phyloP scores from a whole-genome alignment of 768 basidiomycete genomes.

The Macrocybe gigantea region DNA sequence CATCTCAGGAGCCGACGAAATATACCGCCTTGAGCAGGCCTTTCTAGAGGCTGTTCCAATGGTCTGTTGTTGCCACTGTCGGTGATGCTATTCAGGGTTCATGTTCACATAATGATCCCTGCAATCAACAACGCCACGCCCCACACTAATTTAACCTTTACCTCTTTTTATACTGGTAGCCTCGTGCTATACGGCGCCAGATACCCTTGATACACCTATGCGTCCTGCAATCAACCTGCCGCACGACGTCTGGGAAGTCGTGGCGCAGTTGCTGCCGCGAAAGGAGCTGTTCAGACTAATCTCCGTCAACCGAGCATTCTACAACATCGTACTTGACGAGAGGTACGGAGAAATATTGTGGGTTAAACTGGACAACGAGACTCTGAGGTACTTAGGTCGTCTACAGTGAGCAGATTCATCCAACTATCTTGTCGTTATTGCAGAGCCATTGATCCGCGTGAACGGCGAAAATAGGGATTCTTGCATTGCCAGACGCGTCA shows the following conservation, averaged over 20 bases:
- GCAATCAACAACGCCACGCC: no score
- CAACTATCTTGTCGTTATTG: not conserved
- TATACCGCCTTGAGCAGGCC: no score
- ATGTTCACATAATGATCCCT: conserved; percentile 2
- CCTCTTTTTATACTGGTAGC: no score
- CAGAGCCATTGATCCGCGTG: not conserved
- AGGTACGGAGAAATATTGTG: conserved; percentile 26
- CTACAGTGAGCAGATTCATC: conserved; percentile 19
- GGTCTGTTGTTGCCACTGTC: no score
- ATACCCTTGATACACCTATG: not conserved
- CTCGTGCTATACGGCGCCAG: no score
- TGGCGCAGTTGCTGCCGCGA: conserved; percentile 16
- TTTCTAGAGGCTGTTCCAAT: no score
- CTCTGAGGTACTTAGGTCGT: conserved; percentile 19
- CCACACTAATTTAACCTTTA: no score
- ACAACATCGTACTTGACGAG: conserved; percentile 21
- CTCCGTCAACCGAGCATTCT: conserved; percentile 28
- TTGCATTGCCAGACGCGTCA: conserved; percentile 25
- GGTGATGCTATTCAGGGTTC: conserved; percentile 5
- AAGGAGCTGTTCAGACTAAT: conserved; percentile 11
- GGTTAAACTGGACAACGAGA: conserved; percentile 21
- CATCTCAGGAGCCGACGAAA: no score
- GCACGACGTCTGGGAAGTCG: conserved; percentile 27
- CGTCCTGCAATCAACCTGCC: conserved; percentile 14
- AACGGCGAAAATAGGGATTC: conserved; percentile 17